Conservation (phyloP, 805 yeast species). For the Barnettozyma pratensis region DNA sequence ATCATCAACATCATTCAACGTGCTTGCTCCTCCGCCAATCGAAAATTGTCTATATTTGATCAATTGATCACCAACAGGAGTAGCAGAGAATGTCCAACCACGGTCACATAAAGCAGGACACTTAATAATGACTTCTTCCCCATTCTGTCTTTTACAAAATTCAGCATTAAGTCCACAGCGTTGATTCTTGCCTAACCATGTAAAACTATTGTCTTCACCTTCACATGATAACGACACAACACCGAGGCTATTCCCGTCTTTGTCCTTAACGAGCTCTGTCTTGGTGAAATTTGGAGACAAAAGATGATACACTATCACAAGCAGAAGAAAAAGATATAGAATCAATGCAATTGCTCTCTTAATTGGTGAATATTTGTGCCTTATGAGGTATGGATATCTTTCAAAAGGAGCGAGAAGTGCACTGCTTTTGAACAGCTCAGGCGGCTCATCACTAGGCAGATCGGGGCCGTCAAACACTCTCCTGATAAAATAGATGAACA, state of each 20-base stretch:
- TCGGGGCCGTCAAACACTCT: constrained; percentile 3
- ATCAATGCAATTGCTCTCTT: background rate
- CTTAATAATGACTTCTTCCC: constrained; percentile 49
- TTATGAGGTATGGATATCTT: background rate
- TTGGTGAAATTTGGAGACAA: background rate
- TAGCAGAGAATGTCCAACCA: constrained; percentile 66
- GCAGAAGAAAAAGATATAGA: background rate
- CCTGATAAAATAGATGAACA: background rate
- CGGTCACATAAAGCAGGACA: constrained; percentile 88
- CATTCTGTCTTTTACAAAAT: constrained; percentile 37
- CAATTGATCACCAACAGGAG: constrained; percentile 64
- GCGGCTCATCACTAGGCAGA: background rate
- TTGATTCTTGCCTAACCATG: constrained; percentile 74
- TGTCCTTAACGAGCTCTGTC: background rate
- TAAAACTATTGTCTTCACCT: constrained; percentile 28
- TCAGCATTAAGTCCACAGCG: constrained; percentile 69
- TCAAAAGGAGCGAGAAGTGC: background rate
- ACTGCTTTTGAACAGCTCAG: background rate
- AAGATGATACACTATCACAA: background rate
- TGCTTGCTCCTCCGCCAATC: constrained; percentile 64
- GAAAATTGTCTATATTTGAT: constrained; percentile 66
- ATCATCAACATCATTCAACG: constrained; percentile 11
- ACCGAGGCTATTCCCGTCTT: constrained; percentile 5
- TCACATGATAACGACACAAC: constrained; percentile 41
- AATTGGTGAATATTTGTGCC: background rate